A percentile compares a stretch with the other conserved stretches of the same genome.
These are phyloP conservation scores for Anaeromyces robustus DNA, from an alignment of 192 early-diverging fungal genomes.

Conservation along the genomic window DNA sequence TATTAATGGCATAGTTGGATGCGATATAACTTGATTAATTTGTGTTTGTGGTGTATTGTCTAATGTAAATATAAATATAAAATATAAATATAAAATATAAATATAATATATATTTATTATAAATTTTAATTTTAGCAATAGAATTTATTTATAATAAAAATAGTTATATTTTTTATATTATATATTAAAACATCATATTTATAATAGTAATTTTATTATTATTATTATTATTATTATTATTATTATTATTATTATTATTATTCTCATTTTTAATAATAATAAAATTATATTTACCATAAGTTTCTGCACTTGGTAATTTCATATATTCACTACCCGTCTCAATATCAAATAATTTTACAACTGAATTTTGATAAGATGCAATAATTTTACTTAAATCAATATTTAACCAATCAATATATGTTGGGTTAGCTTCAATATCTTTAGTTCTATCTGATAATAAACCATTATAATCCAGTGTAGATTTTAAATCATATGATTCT, in stretches of 20 bases:
- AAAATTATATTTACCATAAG: conserved; percentile 50
- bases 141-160: too few relatives aligned
- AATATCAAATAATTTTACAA: conserved; percentile 56
- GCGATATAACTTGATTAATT: conserved; percentile 56
- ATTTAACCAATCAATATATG: conserved; percentile 49
- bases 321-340: conserved; percentile 48
- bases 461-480: conserved; percentile 19
- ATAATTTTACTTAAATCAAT: conserved; percentile 38
- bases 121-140: too few relatives aligned
- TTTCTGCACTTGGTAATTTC: conserved; percentile 33
- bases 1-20: conserved; percentile 55
- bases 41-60: conserved; percentile 50
- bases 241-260: too few relatives aligned
- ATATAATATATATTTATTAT: too few relatives aligned
- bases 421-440: conserved; percentile 22
- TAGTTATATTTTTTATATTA: too few relatives aligned
- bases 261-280: too few relatives aligned
- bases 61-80: conserved; percentile 10
- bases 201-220: too few relatives aligned
- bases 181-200: too few relatives aligned
- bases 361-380: conserved; percentile 45
- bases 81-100: too few relatives aligned
- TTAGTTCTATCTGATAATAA: background rate
- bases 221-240: too few relatives aligned
- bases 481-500: conserved; percentile 8